Conservation (phyloP, 169 alveolate species). For the Theileria annulata region DNA sequence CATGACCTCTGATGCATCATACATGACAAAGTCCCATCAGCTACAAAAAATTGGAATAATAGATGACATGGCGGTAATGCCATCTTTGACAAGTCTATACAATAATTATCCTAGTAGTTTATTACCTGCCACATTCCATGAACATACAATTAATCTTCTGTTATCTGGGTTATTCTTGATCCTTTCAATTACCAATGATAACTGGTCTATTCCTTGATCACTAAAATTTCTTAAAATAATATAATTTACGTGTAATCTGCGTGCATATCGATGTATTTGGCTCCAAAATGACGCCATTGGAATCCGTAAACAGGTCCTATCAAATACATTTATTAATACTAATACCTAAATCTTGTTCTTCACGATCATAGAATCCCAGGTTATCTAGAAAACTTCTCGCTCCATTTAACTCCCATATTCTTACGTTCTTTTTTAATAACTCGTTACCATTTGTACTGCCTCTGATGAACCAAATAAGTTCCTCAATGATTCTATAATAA, state of each 20-base stretch:
- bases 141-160: conserved; percentile 91
- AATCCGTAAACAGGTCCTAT: conserved; percentile 97
- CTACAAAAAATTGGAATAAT: conserved; percentile 93
- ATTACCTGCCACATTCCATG: conserved; percentile 93
- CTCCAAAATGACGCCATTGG: conserved; percentile 98
- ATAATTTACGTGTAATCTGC: conserved; percentile 78
- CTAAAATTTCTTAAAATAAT: conserved; percentile 5
- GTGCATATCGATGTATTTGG: conserved; percentile 88
- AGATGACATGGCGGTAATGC: conserved; percentile 99
- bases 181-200: conserved; percentile 81
- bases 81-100: conserved; percentile 87
- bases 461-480: conserved; percentile 92
- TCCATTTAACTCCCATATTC: conserved; percentile 97
- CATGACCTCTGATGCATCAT: conserved; percentile 95
- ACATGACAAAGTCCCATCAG: conserved; percentile 90
- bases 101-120: neutral
- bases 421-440: conserved; percentile 88
- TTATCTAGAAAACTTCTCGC: conserved; percentile 93
- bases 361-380: conserved; percentile 91
- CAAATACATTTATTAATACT: conserved; percentile 15
- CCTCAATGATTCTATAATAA: conserved; percentile 85
- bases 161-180: conserved; percentile 91
- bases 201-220: conserved; percentile 94
- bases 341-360: conserved; percentile 88
- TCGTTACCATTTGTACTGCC: conserved; percentile 95